A percentile compares a stretch with the other conserved stretches of the same genome.
These are phyloP conservation scores for Fusarium sp. DNA, from an alignment of 2,329 filamentous ascomycete species.

Conservation along the genomic window DNA sequence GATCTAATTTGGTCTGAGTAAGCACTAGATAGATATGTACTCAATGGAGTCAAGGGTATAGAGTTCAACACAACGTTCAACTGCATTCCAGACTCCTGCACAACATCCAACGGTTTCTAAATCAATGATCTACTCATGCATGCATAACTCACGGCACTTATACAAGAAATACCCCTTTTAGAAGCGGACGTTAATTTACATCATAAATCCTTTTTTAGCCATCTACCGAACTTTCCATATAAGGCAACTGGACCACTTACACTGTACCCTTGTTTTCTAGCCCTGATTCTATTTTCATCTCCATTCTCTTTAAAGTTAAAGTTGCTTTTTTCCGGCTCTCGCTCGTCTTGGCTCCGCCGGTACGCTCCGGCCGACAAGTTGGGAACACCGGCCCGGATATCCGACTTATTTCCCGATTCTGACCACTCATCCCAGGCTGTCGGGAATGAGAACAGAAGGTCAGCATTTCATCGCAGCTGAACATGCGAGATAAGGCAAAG, in stretches of 20 bases:
- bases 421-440: slow-evolving; percentile 24
- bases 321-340: slow-evolving; percentile 28
- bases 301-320: not conserved
- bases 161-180: slow-evolving; percentile 3
- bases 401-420: slow-evolving; percentile 31
- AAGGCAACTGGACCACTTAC: slow-evolving; percentile 7
- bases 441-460: slow-evolving; percentile 6
- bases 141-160: slow-evolving; percentile 20
- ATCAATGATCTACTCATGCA: slow-evolving; percentile 15
- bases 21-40: not conserved
- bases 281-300: not conserved
- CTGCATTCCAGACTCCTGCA: not conserved
- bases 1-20: not conserved
- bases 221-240: slow-evolving; percentile 24
- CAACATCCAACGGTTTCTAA: not conserved
- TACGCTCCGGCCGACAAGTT: slow-evolving; percentile 22
- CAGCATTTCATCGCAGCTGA: slow-evolving; percentile 4
- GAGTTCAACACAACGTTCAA: not conserved
- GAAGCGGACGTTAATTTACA: not conserved
- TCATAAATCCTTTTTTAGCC: slow-evolving; percentile 6
- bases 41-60: not conserved
- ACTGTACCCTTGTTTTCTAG: not conserved
- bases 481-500: slow-evolving; percentile 6
- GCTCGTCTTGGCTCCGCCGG: slow-evolving; percentile 28
- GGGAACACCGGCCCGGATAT: slow-evolving; percentile 40